Evolutionary conservation across 75 land plant genomes (phyloP).

Genomic region (Picea glauca): DNA sequence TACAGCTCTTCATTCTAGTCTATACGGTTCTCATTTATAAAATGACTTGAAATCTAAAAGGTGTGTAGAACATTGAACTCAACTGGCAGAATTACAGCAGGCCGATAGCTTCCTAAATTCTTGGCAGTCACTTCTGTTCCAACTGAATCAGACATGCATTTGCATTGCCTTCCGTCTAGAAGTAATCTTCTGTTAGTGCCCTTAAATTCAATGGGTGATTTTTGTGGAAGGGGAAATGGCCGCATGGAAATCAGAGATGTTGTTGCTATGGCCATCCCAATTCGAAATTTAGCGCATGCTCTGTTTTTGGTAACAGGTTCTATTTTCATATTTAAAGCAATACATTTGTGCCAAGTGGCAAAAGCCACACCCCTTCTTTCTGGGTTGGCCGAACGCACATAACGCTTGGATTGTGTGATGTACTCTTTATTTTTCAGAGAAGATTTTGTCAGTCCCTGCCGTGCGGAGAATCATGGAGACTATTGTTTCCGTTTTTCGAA

Average conservation of each 20-base stretch:
- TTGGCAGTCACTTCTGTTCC: background rate
- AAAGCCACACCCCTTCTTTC: background rate
- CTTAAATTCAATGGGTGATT: background rate
- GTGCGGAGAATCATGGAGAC: too few relatives aligned
- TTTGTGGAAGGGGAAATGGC: background rate
- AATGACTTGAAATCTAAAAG: too few relatives aligned
- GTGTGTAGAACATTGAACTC: background rate
- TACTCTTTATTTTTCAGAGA: too few relatives aligned
- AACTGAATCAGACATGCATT: background rate
- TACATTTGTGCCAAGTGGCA: background rate
- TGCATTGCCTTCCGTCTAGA: background rate
- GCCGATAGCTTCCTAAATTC: background rate
- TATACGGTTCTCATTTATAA: too few relatives aligned
- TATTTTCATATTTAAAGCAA: background rate
- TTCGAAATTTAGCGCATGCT: background rate
- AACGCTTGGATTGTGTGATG: too few relatives aligned
- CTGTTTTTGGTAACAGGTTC: too few relatives aligned
- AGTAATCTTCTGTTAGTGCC: background rate
- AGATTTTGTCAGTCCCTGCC: too few relatives aligned
- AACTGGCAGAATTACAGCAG: slow-evolving; percentile 15
- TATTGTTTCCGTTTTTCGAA: too few relatives aligned
- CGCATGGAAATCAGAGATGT: background rate
- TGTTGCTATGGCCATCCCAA: background rate
- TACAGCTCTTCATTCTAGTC: too few relatives aligned
- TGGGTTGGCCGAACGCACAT: too few relatives aligned